Conservation (phyloP, 1,284 basidiomycete species). For the Ceratobasidium sp. region DNA sequence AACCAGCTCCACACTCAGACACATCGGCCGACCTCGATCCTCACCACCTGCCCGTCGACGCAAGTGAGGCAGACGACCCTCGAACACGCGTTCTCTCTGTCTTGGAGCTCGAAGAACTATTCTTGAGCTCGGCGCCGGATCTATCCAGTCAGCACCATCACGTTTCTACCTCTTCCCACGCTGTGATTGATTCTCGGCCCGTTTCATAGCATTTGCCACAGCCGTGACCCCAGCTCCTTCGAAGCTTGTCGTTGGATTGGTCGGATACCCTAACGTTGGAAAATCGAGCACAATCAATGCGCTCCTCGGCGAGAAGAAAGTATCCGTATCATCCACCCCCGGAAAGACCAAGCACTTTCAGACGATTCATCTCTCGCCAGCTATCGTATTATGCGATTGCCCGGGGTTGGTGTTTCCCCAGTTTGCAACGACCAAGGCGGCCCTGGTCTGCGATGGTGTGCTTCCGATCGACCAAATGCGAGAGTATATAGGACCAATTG, state of each 20-base stretch:
- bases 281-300: conserved; percentile 66
- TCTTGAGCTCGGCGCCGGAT: conserved; percentile 78
- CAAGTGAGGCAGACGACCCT: conserved; percentile 62
- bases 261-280: conserved; percentile 68
- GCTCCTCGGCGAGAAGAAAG: conserved; percentile 78
- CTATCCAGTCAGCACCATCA: conserved; percentile 61
- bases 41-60: conserved; percentile 47
- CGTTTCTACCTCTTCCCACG: not conserved
- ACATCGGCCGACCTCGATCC: conserved; percentile 56
- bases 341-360: conserved; percentile 99
- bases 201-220: conserved; percentile 67
- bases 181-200: conserved; percentile 13
- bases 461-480: conserved; percentile 98
- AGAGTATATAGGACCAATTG: conserved; percentile 88
- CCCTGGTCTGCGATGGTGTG: conserved; percentile 95
- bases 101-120: conserved; percentile 87
- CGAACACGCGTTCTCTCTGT: conserved; percentile 86
- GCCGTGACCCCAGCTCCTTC: conserved; percentile 61
- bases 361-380: conserved; percentile 89
- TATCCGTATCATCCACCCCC: conserved; percentile 95
- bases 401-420: conserved; percentile 99
- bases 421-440: conserved; percentile 94
- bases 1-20: conserved; percentile 10
- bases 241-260: conserved; percentile 73
- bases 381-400: conserved; percentile 95